Evolutionary conservation across 2,329 filamentous ascomycete genomes (phyloP), one percentile per base, ranked within the genome.

Genomic region (Penicillium rolfsii): DNA sequence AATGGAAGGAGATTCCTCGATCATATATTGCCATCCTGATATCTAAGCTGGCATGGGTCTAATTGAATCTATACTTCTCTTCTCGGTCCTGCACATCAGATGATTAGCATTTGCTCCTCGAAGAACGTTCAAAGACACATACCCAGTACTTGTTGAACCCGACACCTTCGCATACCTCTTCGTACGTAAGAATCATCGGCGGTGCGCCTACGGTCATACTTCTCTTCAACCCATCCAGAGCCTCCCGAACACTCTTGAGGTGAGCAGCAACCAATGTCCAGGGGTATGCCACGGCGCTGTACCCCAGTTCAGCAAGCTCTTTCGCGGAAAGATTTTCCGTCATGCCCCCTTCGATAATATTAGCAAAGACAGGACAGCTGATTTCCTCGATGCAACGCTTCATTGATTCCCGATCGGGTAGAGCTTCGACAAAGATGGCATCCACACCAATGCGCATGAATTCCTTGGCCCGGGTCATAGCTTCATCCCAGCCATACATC

Each of bases 221-320:
- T 24, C 69, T 70, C 67, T 83, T 83, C 36, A 83, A 49, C 0
- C 64, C 68, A 49, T 76, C 71, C 59, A 76, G 57, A 7, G 70
- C 66, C 19, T 71, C 68, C 2, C 71, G 67, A 9, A 81, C 76
- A 19, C 74, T 75, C 70, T 76, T 80, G 5, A 81, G 54, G 53
- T 78, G 77, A 2, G 79, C 78, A 4, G 80, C 79, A 1, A 81
- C 79, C 43, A 82, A 67, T 0, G 77, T 79, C 77, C 77, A 81
- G 0, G 78, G 78, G 58, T 82, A 82, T 0, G 77, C 78, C 1
- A 81, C 80, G 0, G 73, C 74, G 26, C 74, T 65, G 53, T 76
- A 81, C 0, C 79, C 80, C 14, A 82, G 52, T 57, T 72, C 61
- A 48, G 72, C 76, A 57, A 79, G 67, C 55, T 81, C 73, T 53